Conservation (phyloP, 495 filamentous ascomycete genomes). For the Xylaria intraflava region DNA sequence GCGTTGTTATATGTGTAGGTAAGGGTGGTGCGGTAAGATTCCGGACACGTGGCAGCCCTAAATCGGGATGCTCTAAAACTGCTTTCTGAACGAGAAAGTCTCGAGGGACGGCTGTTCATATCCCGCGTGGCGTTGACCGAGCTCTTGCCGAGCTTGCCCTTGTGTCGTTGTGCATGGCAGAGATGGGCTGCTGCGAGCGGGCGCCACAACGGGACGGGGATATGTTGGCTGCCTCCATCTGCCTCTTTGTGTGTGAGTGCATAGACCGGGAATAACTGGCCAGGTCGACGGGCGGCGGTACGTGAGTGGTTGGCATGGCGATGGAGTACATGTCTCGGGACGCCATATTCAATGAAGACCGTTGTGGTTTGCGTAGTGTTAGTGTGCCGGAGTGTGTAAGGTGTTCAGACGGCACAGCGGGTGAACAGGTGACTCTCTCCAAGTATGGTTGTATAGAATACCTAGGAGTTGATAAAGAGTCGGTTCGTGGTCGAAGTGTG, state of each 20-base stretch:
- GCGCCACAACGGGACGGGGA: slow-evolving; percentile 15
- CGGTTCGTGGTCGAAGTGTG: not conserved
- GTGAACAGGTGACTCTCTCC: not conserved
- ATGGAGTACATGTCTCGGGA: slow-evolving; percentile 24
- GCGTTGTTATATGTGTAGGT: too few species aligned
- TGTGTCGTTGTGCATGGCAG: slow-evolving; percentile 31
- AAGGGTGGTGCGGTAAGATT: too few species aligned
- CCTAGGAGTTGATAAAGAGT: not conserved
- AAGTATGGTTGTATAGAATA: not conserved
- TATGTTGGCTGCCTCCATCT: slow-evolving; percentile 42
- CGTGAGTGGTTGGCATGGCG: slow-evolving; percentile 27
- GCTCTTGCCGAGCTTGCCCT: slow-evolving; percentile 7
- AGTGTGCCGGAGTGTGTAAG: not conserved
- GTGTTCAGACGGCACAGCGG: not conserved
- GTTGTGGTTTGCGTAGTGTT: not conserved
- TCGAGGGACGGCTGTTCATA: slow-evolving; percentile 4
- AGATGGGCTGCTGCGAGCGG: slow-evolving; percentile 13
- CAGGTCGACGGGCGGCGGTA: slow-evolving; percentile 39
- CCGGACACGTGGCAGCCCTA: too few species aligned
- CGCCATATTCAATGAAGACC: slow-evolving; percentile 27
- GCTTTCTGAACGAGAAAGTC: not conserved
- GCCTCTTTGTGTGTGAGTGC: slow-evolving; percentile 46
- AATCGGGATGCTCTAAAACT: too few species aligned
- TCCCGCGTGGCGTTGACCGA: slow-evolving; percentile 1
- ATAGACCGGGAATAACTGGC: slow-evolving; percentile 41